Base-by-base conservation (phyloP, 2,329 filamentous ascomycete genomes). In the Pseudogymnoascus sp. region DNA sequence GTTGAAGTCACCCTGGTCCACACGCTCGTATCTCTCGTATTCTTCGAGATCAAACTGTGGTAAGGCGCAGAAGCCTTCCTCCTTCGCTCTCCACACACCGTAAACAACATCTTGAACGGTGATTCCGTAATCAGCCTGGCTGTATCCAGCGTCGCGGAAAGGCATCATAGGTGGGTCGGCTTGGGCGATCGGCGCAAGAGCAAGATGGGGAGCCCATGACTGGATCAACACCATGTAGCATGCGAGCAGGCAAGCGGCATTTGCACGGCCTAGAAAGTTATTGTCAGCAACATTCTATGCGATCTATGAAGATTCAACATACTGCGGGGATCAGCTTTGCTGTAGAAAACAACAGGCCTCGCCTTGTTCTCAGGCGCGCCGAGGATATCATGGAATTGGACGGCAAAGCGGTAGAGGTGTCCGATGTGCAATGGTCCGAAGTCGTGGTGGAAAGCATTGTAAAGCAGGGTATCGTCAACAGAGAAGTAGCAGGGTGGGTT, bases 211-310 rank as follows among this genome's bases (percentile, higher is more conserved):
- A 55, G 95, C 91, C 95, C 95, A 99, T 43, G 90, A 91, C 78
- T 99, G 95, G 70, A 99, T 96, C 67, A 99, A 79, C 45, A 99
- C 93, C 93, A 99, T 97, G 79, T 99, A 99, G 79, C 92, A 96
- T 62, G 95, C 93, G 52, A 99, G 85, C 72, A 99, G 84, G 74
- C 93, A 97, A 28, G 95, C 92, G 58, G 95, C 92, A 76, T 99
- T 99, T 68, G 90, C 90, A 73, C 95, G 88, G 75, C 89, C 89
- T 93, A 61, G n/a, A 35, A 38, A 60, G 40, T 12, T 35, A 67
- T 71, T 66, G 72, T 76, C 65, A 67, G 65, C 28, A 64, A 25
- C 23, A 33, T 21, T 25, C 25, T 33, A 7, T 25, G 35, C n/a
- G 14, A 60, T 60, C 74, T 28, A 35, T 16, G 8, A 43, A 43